phyloP scores from a whole-genome alignment of 2,329 filamentous ascomycete species.

The Colletotrichum navitas region DNA sequence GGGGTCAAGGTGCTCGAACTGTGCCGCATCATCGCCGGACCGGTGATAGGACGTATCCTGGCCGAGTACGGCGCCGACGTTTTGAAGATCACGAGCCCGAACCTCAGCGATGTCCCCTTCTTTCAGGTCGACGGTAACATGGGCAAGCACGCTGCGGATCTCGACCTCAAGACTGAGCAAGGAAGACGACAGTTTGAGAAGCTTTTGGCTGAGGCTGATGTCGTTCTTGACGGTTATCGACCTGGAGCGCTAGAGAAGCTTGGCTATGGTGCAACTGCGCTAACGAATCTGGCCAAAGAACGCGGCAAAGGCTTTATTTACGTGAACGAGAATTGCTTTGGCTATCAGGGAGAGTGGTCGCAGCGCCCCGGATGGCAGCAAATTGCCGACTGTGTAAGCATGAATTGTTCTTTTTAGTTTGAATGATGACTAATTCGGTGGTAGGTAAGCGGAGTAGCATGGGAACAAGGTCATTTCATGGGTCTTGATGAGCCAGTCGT shows the following conservation, averaged over 20 bases:
- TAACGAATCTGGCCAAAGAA: conserved; percentile 64
- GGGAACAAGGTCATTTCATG: conserved; percentile 74
- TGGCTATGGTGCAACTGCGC: conserved; percentile 70
- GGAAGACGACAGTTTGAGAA: conserved; percentile 69
- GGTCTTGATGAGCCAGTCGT: conserved; percentile 73
- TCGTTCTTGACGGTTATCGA: conserved; percentile 76
- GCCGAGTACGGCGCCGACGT: conserved; percentile 83
- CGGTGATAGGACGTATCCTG: conserved; percentile 77
- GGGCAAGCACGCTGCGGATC: conserved; percentile 75
- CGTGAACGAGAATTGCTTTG: conserved; percentile 80
- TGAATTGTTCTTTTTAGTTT: too few relatives aligned
- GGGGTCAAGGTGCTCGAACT: conserved; percentile 81
- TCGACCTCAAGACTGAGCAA: conserved; percentile 70
- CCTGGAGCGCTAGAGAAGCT: conserved; percentile 73
- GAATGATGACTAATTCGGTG: background rate
- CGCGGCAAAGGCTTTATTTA: conserved; percentile 75
- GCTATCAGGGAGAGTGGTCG: conserved; percentile 70
- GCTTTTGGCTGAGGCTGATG: conserved; percentile 72
- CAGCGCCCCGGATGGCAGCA: conserved; percentile 77
- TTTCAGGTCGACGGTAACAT: conserved; percentile 81
- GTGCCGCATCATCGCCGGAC: conserved; percentile 81
- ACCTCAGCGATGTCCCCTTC: conserved; percentile 78
- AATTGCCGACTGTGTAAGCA: conserved; percentile 72
- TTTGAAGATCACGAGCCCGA: conserved; percentile 76
- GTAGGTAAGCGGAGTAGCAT: conserved; percentile 65